phyloP scores from a whole-genome alignment of 139 green algal genomes.

The Chlorella sp. region DNA sequence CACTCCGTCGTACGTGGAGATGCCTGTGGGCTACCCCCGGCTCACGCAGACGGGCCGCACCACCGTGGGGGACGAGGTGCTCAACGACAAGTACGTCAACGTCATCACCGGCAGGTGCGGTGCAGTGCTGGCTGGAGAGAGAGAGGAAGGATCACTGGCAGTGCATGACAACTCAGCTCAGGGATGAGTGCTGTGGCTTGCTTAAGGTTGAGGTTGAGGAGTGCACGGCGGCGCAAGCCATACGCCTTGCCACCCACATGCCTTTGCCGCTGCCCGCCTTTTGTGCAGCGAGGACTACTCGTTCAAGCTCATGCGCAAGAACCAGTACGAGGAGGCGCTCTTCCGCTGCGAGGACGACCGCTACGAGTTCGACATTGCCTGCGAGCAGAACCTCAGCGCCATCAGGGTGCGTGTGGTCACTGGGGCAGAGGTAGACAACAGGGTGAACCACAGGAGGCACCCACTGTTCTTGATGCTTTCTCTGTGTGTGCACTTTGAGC shows the following conservation, averaged over 20 bases:
- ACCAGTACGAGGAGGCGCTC: conserved; percentile 93
- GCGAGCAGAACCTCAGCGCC: conserved; percentile 74
- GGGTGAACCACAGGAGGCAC: too few species aligned
- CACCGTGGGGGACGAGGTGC: conserved; percentile 42
- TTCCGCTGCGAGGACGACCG: conserved; percentile 94
- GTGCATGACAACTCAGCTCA: too few species aligned
- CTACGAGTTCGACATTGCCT: conserved; percentile 94
- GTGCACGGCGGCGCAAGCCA: too few species aligned
- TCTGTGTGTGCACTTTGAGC: too few species aligned
- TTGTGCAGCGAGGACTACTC: conserved; percentile 51
- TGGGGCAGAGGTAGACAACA: too few species aligned
- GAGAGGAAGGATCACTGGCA: too few species aligned
- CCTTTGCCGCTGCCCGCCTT: conserved; percentile 57
- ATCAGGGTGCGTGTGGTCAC: conserved; percentile 50
- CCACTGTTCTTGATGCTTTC: too few species aligned
- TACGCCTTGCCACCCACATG: too few species aligned
- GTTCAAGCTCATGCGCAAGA: conserved; percentile 93
- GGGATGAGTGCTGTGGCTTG: too few species aligned
- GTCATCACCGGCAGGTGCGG: conserved; percentile 85
- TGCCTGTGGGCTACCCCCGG: conserved; percentile 77
- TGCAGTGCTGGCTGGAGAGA: too few species aligned
- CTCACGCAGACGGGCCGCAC: conserved; percentile 47
- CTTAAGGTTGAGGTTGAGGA: too few species aligned
- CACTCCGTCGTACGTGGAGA: conserved; percentile 85
- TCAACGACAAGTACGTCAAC: conserved; percentile 91